A percentile compares a stretch with the other conserved stretches of the same genome.
phyloP scores from a whole-genome alignment of 176 grass and related monocot genomes.

The Pontederia paniculata region DNA sequence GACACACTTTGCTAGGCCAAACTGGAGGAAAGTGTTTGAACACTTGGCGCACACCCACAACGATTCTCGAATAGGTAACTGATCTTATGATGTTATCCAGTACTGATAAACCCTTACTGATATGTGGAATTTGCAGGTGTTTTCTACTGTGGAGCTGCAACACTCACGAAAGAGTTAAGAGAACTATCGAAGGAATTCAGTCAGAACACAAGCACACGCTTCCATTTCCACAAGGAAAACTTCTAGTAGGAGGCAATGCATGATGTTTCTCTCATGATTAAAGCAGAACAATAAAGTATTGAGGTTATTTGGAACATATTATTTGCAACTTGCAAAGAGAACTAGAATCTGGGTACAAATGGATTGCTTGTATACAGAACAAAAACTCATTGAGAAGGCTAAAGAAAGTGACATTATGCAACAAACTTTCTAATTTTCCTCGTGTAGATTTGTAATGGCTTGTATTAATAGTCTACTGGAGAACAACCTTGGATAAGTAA shows the following conservation, averaged over 20 bases:
- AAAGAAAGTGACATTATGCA: no score
- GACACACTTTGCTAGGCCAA: constrained; percentile 95
- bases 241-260: constrained; percentile 33
- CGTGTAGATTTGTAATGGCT: no score
- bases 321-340: no score
- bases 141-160: constrained; percentile 89
- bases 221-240: constrained; percentile 99
- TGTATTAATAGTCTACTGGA: no score
- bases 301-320: no score
- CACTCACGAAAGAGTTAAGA: constrained; percentile 62
- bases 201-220: constrained; percentile 74
- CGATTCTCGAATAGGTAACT: constrained; percentile 72
- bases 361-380: no score
- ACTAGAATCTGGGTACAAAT: no score
- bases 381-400: no score
- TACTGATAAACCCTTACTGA: constrained; percentile 5
- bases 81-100: constrained; percentile 1
- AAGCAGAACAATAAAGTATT: no score
- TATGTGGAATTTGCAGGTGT: constrained; percentile 57
- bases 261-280: no score
- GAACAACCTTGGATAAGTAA: no score
- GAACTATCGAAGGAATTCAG: constrained; percentile 92
- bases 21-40: constrained; percentile 96
- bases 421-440: no score
- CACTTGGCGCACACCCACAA: constrained; percentile 74